Base-by-base conservation (phyloP, 2,329 filamentous ascomycete genomes). In the Nothophaeocryptopus gaeumannii region DNA sequence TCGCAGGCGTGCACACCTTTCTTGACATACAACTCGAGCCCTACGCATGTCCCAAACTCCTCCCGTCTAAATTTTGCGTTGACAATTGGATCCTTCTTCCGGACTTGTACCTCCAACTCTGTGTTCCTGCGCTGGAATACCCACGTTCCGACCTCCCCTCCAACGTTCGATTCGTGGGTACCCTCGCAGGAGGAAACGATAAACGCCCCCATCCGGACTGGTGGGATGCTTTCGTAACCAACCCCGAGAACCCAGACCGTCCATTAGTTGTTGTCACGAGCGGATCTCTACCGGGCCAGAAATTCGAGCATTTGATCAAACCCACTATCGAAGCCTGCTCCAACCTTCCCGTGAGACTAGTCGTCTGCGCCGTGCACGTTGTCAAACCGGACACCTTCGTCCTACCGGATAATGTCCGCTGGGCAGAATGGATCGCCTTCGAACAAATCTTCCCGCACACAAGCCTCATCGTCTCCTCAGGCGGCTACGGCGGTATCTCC, bases 361-460 rank as follows among this genome's bases (percentile, higher is more conserved):
- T 73, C 3, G 60, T 74, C n/a, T 70, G 63, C 3, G 66, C 67
- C 0, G 61, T 70, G 5, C 67, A 66, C 5, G 62, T 64, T 1
- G 50, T 51, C 5, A 59, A 67, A 31, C 64, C 67, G 2, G 57
- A 62, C 12, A 58, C 67, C 3, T 13, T 56, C 1, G 53, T 51
- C 5, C 49, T 75, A 2, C 73, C 76, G 0, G 26, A 49, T 1
- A 79, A 79, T 54, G 66, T 69, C 0, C 66, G 70, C 8, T 68
- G 76, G 3, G 62, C 72, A 15, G 74, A 78, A 58, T 78, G 75
- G 55, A 60, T 80, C 3, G 69, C 75, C 3, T 79, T 78, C 53
- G 74, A 79, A 49, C 62, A 67, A 0, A 50, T 78, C 1, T 64
- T 80, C 1, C 70, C 71, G 1, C 53, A 76, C 52, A 58, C 59